Conservation (phyloP, 179 eudicot species). For the Beta corolliflora region DNA sequence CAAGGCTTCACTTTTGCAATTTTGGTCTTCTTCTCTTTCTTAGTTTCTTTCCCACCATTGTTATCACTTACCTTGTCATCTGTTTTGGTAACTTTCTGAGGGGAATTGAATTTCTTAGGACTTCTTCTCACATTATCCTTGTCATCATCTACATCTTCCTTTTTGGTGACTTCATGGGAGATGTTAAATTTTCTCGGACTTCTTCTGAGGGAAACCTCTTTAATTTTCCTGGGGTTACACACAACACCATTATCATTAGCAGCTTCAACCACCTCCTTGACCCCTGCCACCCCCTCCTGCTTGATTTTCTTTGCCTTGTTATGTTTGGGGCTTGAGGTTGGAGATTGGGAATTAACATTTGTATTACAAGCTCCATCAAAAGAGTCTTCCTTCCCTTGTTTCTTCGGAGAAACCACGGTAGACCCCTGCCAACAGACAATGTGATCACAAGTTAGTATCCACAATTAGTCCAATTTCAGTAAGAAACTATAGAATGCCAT, state of each 20-base stretch:
- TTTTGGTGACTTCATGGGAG: constrained; percentile 25
- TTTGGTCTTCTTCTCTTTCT: constrained; percentile 26
- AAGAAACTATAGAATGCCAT: background rate
- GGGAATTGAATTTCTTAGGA: constrained; percentile 13
- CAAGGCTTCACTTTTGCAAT: constrained; percentile 21
- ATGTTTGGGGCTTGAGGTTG: constrained; percentile 21
- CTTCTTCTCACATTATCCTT: constrained; percentile 19
- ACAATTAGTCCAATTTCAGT: background rate
- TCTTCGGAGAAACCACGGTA: constrained; percentile 39
- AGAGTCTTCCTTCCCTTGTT: constrained; percentile 50
- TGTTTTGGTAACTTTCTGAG: constrained; percentile 13
- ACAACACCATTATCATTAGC: constrained; percentile 7
- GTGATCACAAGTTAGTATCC: background rate
- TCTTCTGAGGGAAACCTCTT: constrained; percentile 20
- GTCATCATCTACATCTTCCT: constrained; percentile 24
- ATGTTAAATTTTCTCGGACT: constrained; percentile 27
- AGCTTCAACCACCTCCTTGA: constrained; percentile 18
- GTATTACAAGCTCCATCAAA: constrained; percentile 38
- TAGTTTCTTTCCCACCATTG: constrained; percentile 16
- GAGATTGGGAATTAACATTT: constrained; percentile 29
- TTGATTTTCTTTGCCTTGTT: constrained; percentile 40
- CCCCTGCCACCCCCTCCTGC: constrained; percentile 15
- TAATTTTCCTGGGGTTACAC: constrained; percentile 28
- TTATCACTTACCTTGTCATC: constrained; percentile 24
- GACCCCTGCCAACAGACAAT: constrained; percentile 36